Percentiles rank a stretch among this genome's conserved stretches.
Conservation (phyloP, 192 early-diverging fungal species). For the Phlyctochytrium planicorne region DNA sequence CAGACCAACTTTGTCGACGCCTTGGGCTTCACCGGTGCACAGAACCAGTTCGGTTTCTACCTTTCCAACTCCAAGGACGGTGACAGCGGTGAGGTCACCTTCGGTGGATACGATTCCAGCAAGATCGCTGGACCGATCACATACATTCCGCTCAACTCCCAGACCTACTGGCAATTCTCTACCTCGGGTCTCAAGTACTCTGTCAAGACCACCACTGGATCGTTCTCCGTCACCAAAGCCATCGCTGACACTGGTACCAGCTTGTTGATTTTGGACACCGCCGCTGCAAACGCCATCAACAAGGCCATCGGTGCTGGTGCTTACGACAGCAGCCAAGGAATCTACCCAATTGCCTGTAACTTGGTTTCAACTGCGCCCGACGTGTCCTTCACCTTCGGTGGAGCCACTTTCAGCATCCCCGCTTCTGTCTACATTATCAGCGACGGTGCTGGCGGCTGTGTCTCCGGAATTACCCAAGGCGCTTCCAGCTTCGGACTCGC, state of each 20-base stretch:
- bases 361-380: not conserved
- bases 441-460: not conserved
- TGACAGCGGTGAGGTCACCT: slow-evolving; percentile 46
- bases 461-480: not conserved
- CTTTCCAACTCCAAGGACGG: slow-evolving; percentile 34
- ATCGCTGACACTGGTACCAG: slow-evolving; percentile 44
- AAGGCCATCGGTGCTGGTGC: slow-evolving; percentile 35
- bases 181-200: no score
- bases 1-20: slow-evolving; percentile 32
- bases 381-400: not conserved
- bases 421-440: not conserved
- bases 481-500: not conserved
- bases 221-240: not conserved
- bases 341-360: slow-evolving; percentile 2
- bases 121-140: slow-evolving; percentile 50
- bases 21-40: slow-evolving; percentile 18
- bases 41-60: slow-evolving; percentile 47
- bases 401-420: not conserved
- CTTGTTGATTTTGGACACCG: slow-evolving; percentile 18
- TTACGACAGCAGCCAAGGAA: slow-evolving; percentile 7
- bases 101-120: slow-evolving; percentile 47
- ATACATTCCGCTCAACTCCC: slow-evolving; percentile 32
- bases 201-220: no score
- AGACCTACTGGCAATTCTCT: no score
- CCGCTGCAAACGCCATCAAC: slow-evolving; percentile 26